phyloP scores from a whole-genome alignment of 78 protist species.

The Mastigamoeba balamuthi region DNA sequence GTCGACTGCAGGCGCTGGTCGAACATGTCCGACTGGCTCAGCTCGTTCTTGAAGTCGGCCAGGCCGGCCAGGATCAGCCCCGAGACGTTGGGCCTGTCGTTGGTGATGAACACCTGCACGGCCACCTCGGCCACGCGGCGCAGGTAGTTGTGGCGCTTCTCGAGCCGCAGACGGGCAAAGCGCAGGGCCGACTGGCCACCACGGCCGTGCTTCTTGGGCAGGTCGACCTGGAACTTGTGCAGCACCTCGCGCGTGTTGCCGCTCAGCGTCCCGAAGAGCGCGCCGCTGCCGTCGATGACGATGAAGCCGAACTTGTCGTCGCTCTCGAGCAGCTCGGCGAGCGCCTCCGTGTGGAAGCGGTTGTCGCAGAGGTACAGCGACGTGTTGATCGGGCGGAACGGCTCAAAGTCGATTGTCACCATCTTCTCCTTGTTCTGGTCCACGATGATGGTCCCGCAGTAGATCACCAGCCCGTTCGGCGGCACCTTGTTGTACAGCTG shows the following conservation, averaged over 20 bases:
- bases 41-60: conserved; percentile 97
- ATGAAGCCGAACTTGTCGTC: conserved; percentile 97
- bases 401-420: conserved; percentile 96
- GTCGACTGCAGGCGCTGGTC: conserved; percentile 87
- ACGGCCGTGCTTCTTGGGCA: conserved; percentile 99
- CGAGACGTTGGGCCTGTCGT: conserved; percentile 89
- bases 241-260: conserved; percentile 93
- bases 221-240: conserved; percentile 94
- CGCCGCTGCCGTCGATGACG: conserved; percentile 95
- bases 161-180: conserved; percentile 97
- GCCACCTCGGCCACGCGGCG: conserved; percentile 95
- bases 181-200: conserved; percentile 99
- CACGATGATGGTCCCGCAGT: conserved; percentile 96
- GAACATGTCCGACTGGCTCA: conserved; percentile 78
- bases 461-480: conserved; percentile 94
- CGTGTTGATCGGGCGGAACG: conserved; percentile 96
- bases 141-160: conserved; percentile 96
- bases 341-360: conserved; percentile 95
- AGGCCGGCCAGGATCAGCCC: conserved; percentile 98
- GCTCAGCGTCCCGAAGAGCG: conserved; percentile 87
- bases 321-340: conserved; percentile 80
- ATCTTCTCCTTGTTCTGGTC: conserved; percentile 93
- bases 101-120: conserved; percentile 80
- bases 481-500: conserved; percentile 70
- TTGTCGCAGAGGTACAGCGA: conserved; percentile 98